Evolutionary conservation across 495 filamentous ascomycete genomes (phyloP), one percentile per base, ranked within the genome.

Genomic region (Penicillium nucicola): DNA sequence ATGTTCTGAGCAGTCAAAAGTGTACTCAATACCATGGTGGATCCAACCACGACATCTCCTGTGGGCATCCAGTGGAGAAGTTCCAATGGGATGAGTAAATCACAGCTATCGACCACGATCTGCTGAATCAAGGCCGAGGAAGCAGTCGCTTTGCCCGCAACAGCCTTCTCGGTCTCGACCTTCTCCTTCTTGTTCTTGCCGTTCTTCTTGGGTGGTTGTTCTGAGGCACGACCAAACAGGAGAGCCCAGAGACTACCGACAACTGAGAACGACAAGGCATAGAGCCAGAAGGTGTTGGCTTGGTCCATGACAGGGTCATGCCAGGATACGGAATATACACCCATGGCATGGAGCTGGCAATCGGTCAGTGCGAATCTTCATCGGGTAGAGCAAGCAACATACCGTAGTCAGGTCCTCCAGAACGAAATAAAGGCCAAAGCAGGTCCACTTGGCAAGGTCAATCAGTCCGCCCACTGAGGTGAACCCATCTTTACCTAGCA

Each of bases 271-370:
- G 48, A 60, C 4, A 88, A 57, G 0, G 76, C 73, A 48, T 82
- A 80, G 45, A 86, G 80, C 84, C 84, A 88, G 58, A 85, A 84
- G 45, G 77, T 71, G 60, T 85, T 82, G 3, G 73, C 82, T 55
- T 87, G 80, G n/a, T 77, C 43, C 38, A 67, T 55, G 2, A 72
- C 52, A 0, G 42, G 37, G 10, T 43, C 53, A 42, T 67, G 58
- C 69, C 67, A 72, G 10, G 63, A 44, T 2, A 65, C 57, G 1
- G 60, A 37, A 33, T 61, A 64, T 35, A 84, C 57, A 22, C 73
- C 72, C 47, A 74, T 73, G 13, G 77, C 69, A 39, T 77, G 70
- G 35, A 84, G 64, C 66, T 78, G 58, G 11, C 61, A 61, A 6
- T 51, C 28, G 38, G 14, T 48, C 36, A 56, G 32, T 36, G 13